A percentile compares a stretch with the other conserved stretches of the same genome.
Conservation (phyloP, 768 basidiomycete species). For the Leccinum boreale region DNA sequence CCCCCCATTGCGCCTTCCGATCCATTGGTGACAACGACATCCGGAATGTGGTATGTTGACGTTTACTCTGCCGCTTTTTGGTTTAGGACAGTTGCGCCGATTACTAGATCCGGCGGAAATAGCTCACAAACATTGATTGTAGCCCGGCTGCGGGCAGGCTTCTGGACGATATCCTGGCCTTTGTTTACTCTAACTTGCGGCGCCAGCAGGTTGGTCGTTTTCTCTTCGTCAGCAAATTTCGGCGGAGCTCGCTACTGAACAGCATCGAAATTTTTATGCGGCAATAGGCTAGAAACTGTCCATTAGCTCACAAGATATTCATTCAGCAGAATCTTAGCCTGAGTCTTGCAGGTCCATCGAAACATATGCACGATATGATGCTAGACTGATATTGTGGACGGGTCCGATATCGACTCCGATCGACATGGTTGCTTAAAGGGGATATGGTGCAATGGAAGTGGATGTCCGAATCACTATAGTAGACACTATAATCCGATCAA, state of each 20-base stretch:
- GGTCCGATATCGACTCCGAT: constrained; percentile 7
- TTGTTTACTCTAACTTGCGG: constrained; percentile 5
- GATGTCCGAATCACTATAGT: not conserved
- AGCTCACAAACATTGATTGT: constrained; percentile 11
- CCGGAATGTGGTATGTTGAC: constrained; percentile 9
- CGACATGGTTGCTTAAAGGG: constrained; percentile 4
- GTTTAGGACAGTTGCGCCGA: constrained; percentile 19
- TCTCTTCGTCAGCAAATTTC: not conserved
- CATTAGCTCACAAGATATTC: not conserved
- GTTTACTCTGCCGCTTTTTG: constrained; percentile 4
- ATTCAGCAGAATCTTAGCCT: not conserved
- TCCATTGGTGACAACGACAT: not conserved
- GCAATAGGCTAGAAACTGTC: not conserved
- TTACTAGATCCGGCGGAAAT: constrained; percentile 26
- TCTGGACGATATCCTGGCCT: not conserved
- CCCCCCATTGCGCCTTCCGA: not conserved
- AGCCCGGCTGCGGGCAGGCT: constrained; percentile 4
- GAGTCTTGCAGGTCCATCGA: not conserved
- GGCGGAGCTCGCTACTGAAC: constrained; percentile 4
- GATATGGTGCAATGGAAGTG: constrained; percentile 17
- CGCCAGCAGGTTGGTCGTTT: not conserved
- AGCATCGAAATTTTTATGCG: not conserved
- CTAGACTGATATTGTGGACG: not conserved
- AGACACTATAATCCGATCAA: not conserved
- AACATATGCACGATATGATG: not conserved